phyloP scores from a whole-genome alignment of 2,329 filamentous ascomycete genomes.

The Colletotrichum sp. region DNA sequence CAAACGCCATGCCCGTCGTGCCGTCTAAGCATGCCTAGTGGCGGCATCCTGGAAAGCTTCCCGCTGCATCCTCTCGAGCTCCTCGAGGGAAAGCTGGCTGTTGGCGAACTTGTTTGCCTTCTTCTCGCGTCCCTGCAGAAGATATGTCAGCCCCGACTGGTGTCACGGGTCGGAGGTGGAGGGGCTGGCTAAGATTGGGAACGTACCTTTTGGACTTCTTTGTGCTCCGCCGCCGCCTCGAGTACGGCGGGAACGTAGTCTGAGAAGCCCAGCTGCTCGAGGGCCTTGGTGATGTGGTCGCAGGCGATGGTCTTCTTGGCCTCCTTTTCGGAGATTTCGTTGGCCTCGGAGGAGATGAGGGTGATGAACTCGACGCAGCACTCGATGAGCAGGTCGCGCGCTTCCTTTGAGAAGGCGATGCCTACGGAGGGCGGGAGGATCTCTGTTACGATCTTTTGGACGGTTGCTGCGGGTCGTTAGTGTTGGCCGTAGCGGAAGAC shows the following conservation, averaged over 20 bases:
- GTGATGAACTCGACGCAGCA: conserved; percentile 99
- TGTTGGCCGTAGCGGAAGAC: not conserved
- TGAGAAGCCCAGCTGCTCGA: conserved; percentile 89
- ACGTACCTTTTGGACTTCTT: conserved; percentile 86
- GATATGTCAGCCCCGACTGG: conserved; percentile 14
- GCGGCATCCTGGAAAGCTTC: conserved; percentile 74
- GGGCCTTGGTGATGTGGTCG: conserved; percentile 94
- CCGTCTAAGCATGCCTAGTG: conserved; percentile 18
- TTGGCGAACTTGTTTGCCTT: conserved; percentile 97
- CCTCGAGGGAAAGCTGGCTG: conserved; percentile 87
- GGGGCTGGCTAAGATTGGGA: not conserved
- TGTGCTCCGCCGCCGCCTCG: conserved; percentile 88
- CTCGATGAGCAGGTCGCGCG: conserved; percentile 93
- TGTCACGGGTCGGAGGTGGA: not conserved
- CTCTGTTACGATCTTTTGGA: conserved; percentile 90
- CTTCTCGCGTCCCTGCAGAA: conserved; percentile 82
- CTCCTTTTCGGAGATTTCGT: conserved; percentile 98
- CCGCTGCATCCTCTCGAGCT: conserved; percentile 86
- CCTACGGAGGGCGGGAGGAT: conserved; percentile 80
- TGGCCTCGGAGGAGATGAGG: conserved; percentile 96
- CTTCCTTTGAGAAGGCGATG: conserved; percentile 91
- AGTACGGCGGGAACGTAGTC: conserved; percentile 91
- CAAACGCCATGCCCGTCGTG: not conserved
- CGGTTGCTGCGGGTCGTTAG: conserved; percentile 56
- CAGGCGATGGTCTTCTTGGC: conserved; percentile 99